A percentile compares a stretch with the other conserved stretches of the same genome.
Conservation (phyloP, 805 yeast genomes). For the Scheffersomyces lignosus region DNA sequence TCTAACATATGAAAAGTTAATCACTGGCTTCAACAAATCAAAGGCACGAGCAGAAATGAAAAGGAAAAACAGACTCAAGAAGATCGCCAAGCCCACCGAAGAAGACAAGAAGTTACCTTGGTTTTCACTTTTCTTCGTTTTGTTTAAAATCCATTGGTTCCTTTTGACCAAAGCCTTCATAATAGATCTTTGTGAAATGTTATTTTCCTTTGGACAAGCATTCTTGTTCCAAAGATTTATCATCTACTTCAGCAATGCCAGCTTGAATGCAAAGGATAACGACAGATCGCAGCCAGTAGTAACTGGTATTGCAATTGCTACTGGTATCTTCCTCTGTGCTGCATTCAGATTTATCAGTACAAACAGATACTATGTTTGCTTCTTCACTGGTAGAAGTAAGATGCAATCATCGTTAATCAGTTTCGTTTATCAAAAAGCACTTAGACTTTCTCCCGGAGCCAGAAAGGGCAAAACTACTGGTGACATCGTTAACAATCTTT, state of each 20-base stretch:
- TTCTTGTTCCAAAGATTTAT: conserved; percentile 15
- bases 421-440: conserved; percentile 69
- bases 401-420: conserved; percentile 58
- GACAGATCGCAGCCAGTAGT: conserved; percentile 9
- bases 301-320: conserved; percentile 15
- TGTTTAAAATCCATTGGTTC: conserved; percentile 4
- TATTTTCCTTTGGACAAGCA: conserved; percentile 19
- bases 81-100: conserved; percentile 2
- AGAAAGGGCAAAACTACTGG: conserved; percentile 65
- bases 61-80: conserved; percentile 1
- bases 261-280: conserved; percentile 1
- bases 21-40: conserved; percentile 2
- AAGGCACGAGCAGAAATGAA: conserved; percentile 1
- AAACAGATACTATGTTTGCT: conserved; percentile 17
- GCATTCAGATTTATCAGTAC: conserved; percentile 14
- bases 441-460: conserved; percentile 66
- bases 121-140: conserved; percentile 5
- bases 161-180: not conserved
- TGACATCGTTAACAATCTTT: conserved; percentile 74
- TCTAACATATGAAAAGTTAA: conserved; percentile 1
- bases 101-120: conserved; percentile 4
- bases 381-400: conserved; percentile 8
- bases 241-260: conserved; percentile 10
- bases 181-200: conserved; percentile 3
- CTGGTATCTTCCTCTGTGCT: conserved; percentile 5